A percentile compares a stretch with the other conserved stretches of the same genome.
These are phyloP conservation scores for Parathielavia appendiculata DNA, from an alignment of 495 filamentous ascomycete species.

Conservation along the genomic window DNA sequence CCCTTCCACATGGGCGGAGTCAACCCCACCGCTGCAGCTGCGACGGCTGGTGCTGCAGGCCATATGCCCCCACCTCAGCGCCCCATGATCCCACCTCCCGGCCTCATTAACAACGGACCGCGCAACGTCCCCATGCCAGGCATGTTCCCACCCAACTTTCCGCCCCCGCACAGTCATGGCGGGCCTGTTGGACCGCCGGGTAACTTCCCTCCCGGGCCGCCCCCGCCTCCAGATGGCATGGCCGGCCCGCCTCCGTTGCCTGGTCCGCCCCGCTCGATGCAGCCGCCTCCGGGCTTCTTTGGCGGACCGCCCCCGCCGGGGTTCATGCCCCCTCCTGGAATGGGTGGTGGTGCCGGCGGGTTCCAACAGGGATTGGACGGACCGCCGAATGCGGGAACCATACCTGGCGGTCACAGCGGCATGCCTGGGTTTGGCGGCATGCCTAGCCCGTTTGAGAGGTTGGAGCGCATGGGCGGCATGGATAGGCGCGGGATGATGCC, in stretches of 20 bases:
- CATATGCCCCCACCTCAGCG: conserved; percentile 37
- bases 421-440: conserved; percentile 13
- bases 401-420: background rate
- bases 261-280: conserved; percentile 39
- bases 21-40: conserved; percentile 15
- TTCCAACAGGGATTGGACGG: conserved; percentile 43
- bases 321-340: conserved; percentile 42
- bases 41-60: conserved; percentile 8
- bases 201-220: conserved; percentile 23
- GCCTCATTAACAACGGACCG: conserved; percentile 41
- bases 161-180: conserved; percentile 25
- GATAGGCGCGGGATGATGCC: conserved; percentile 22
- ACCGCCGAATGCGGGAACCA: conserved; percentile 12
- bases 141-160: conserved; percentile 48
- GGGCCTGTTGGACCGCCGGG: conserved; percentile 12
- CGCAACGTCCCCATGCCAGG: conserved; percentile 41
- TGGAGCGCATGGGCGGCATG: conserved; percentile 11
- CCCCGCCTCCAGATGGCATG: conserved; percentile 39
- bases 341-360: conserved; percentile 35
- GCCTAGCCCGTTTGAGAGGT: conserved; percentile 13
- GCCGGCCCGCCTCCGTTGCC: conserved; percentile 29
- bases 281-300: conserved; percentile 48
- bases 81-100: conserved; percentile 51
- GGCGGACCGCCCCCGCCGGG: conserved; percentile 38
- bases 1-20: conserved; percentile 38